A percentile compares a stretch with the other conserved stretches of the same genome.
Evolutionary conservation across 495 filamentous ascomycete species (phyloP).

Genomic region (Pyrenula massariospora): DNA sequence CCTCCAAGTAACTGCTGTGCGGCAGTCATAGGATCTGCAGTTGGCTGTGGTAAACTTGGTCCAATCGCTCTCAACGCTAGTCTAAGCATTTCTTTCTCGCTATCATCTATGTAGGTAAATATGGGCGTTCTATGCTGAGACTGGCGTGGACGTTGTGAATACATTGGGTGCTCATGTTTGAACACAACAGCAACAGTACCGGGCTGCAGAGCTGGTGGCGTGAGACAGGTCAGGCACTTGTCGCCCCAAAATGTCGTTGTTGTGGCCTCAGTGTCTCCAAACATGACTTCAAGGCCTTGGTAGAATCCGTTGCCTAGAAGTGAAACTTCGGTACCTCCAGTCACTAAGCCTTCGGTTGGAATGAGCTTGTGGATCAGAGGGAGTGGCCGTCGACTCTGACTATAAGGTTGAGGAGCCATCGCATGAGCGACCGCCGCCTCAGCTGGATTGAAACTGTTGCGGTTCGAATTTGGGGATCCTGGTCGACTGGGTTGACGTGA

Average conservation of each 20-base stretch:
- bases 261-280: slow-evolving; percentile 65
- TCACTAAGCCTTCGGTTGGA: slow-evolving; percentile 67
- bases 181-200: slow-evolving; percentile 68
- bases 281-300: slow-evolving; percentile 73
- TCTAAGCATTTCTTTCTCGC: slow-evolving; percentile 54
- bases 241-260: slow-evolving; percentile 77
- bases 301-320: slow-evolving; percentile 70
- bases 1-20: slow-evolving; percentile 39
- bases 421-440: slow-evolving; percentile 21
- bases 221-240: slow-evolving; percentile 68
- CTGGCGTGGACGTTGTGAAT: slow-evolving; percentile 27
- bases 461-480: slow-evolving; percentile 27
- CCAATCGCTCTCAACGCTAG: slow-evolving; percentile 34
- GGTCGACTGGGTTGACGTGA: slow-evolving; percentile 47
- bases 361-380: slow-evolving; percentile 68
- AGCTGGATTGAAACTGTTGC: slow-evolving; percentile 27
- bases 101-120: slow-evolving; percentile 73
- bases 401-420: slow-evolving; percentile 18
- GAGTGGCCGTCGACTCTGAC: slow-evolving; percentile 30
- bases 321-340: slow-evolving; percentile 77
- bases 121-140: slow-evolving; percentile 37
- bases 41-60: slow-evolving; percentile 32
- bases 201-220: slow-evolving; percentile 59
- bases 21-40: slow-evolving; percentile 34
- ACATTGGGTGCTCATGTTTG: slow-evolving; percentile 45